Evolutionary conservation across 805 yeast species (phyloP), one percentile per base, ranked within the genome.

Genomic region (Ogataea pini): DNA sequence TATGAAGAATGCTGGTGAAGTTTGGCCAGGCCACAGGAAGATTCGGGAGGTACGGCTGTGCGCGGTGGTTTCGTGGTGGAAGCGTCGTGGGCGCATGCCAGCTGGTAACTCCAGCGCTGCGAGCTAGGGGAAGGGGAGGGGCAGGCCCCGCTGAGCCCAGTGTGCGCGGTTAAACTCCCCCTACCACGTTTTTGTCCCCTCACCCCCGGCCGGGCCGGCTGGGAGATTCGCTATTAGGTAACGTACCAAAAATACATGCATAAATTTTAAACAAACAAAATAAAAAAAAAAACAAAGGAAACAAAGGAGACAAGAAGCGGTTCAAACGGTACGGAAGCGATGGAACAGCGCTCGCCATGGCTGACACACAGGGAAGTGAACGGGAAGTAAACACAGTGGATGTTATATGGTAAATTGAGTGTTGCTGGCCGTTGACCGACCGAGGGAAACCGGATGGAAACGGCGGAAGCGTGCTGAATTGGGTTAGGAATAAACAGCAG

Each of bases 401-500:
- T 4, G 13, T 4, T 14, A 14, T 28, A 14, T 12, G 9, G 31
- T 24, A 24, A 7, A 9, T 24, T 24, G 9, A 24, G 27, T 28
- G 8, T 5, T 28, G n/a, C 31, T 28, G 8, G 34, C 34, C 34
- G 34, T 31, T 31, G 34, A 25, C 31, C 19, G 42, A 27, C 33
- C 42, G 42, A 28, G 32, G 9, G 29, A 22, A 6, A 22, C 25
- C 25, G 25, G 8, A 22, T n/a, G 25, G 25, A 18, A 25, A 17
- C 42, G 42, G 42, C 42, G 42, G 33, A 27, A 28, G 42, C 13
- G 13, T 24, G 16, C 42, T 32, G n/a, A 18, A 27, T 39, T 18
- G 22, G 42, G 42, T 7, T 18, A 27, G 17, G 42, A 39, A 39
- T 39, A 39, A 39, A 39, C 42, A 39, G 42, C 42, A 39, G 12